phyloP scores from a whole-genome alignment of 495 filamentous ascomycete genomes.

The Penicillium lividum region DNA sequence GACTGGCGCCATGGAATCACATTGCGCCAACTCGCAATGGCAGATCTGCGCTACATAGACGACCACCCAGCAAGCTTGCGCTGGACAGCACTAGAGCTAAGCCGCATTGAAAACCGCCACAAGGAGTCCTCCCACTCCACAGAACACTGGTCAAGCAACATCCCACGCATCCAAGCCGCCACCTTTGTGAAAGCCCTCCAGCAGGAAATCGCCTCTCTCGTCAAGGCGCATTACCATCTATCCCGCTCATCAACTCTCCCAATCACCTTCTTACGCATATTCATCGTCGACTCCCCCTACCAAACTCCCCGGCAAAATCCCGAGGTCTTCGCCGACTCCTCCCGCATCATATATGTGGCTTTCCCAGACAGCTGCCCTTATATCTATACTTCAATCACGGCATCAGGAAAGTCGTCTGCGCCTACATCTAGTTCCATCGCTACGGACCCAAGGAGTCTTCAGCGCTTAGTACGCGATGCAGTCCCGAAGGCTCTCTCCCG shows the following conservation, averaged over 20 bases:
- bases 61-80: conserved; percentile 70
- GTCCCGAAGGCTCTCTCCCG: conserved; percentile 77
- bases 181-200: conserved; percentile 76
- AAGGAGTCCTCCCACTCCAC: conserved; percentile 2
- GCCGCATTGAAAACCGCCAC: conserved; percentile 33
- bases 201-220: conserved; percentile 65
- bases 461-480: conserved; percentile 67
- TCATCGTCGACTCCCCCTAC: conserved; percentile 74
- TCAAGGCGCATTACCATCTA: conserved; percentile 80
- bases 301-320: conserved; percentile 44
- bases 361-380: conserved; percentile 77
- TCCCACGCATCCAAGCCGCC: conserved; percentile 74
- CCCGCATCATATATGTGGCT: conserved; percentile 70
- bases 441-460: conserved; percentile 62
- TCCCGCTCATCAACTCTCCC: conserved; percentile 62
- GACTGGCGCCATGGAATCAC: conserved; percentile 81
- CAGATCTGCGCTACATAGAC: conserved; percentile 75
- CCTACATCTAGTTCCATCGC: conserved; percentile 28
- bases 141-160: conserved; percentile 43
- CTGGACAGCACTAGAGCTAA: conserved; percentile 71
- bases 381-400: conserved; percentile 67
- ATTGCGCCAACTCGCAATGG: conserved; percentile 77
- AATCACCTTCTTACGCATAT: conserved; percentile 71
- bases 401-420: conserved; percentile 30
- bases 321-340: conserved; percentile 50